Evolutionary conservation across 768 basidiomycete species (phyloP).

Genomic region (Termitomyces sp.): DNA sequence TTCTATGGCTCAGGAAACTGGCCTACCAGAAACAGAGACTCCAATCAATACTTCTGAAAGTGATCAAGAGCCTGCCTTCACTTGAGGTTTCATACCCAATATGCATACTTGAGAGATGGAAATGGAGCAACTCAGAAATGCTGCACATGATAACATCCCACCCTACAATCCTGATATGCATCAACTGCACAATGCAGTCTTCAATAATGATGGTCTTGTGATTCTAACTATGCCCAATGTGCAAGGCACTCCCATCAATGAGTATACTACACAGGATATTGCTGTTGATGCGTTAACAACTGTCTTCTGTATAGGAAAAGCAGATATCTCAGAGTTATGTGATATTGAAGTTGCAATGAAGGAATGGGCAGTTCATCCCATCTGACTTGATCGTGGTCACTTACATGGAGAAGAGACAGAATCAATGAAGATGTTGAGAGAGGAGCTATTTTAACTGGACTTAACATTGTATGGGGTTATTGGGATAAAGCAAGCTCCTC

Average conservation of each 20-base stretch:
- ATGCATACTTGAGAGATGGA: not conserved
- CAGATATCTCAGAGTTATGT: not conserved
- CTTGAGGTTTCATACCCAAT: not conserved
- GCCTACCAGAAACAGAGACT: constrained; percentile 6
- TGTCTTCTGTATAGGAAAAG: constrained; percentile 13
- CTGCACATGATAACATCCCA: not conserved
- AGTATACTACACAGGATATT: constrained; percentile 5
- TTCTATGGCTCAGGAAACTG: not conserved
- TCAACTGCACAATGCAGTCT: constrained; percentile 10
- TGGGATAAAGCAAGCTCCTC: no score
- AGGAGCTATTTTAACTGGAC: no score
- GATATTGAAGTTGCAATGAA: constrained; percentile 3
- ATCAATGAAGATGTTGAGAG: no score
- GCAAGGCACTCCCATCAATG: constrained; percentile 10
- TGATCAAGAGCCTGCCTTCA: not conserved
- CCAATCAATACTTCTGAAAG: not conserved
- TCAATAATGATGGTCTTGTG: not conserved
- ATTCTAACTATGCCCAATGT: constrained; percentile 6
- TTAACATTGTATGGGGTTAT: no score
- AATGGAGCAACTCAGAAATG: not conserved
- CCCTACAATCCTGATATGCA: constrained; percentile 5
- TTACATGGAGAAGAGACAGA: no score
- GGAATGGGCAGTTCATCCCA: constrained; percentile 9
- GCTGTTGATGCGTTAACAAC: constrained; percentile 21
- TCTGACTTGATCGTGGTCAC: constrained; percentile 11